phyloP scores from a whole-genome alignment of 768 basidiomycete species.

The Dacryopinax spathularia region DNA sequence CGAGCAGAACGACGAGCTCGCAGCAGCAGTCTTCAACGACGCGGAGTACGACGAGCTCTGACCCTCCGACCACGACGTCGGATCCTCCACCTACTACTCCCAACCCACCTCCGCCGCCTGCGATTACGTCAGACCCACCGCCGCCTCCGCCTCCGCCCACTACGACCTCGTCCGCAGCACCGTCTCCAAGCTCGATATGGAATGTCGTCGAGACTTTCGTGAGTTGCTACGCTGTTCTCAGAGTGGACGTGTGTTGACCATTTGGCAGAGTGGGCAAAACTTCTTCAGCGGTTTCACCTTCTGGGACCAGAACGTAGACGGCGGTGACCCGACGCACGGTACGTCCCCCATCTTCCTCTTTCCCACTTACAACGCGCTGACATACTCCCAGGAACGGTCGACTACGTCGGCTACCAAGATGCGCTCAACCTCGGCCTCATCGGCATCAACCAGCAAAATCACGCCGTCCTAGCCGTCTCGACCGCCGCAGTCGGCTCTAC shows the following conservation, averaged over 20 bases:
- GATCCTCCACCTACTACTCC: not conserved
- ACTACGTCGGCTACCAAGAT: not conserved
- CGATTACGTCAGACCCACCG: not conserved
- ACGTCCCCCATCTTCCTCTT: not conserved
- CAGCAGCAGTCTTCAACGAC: too few relatives aligned
- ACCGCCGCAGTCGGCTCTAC: not conserved
- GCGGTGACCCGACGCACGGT: not conserved
- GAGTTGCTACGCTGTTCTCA: not conserved
- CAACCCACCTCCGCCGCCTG: not conserved
- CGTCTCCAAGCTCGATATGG: slow-evolving; percentile 1
- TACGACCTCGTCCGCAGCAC: not conserved
- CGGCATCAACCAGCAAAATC: not conserved
- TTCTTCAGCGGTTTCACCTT: slow-evolving; percentile 2
- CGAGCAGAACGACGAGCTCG: not conserved
- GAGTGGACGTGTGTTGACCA: not conserved
- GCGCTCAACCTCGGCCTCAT: not conserved
- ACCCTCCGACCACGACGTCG: not conserved
- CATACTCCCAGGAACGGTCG: not conserved
- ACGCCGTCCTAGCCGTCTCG: not conserved
- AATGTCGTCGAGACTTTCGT: not conserved
- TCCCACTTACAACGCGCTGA: not conserved
- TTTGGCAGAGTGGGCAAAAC: not conserved
- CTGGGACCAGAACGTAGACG: not conserved
- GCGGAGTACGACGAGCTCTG: too few relatives aligned
- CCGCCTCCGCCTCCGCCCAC: not conserved